Conservation (phyloP, 2,329 filamentous ascomycete genomes). For the Aspergillus novoparasiticus region DNA sequence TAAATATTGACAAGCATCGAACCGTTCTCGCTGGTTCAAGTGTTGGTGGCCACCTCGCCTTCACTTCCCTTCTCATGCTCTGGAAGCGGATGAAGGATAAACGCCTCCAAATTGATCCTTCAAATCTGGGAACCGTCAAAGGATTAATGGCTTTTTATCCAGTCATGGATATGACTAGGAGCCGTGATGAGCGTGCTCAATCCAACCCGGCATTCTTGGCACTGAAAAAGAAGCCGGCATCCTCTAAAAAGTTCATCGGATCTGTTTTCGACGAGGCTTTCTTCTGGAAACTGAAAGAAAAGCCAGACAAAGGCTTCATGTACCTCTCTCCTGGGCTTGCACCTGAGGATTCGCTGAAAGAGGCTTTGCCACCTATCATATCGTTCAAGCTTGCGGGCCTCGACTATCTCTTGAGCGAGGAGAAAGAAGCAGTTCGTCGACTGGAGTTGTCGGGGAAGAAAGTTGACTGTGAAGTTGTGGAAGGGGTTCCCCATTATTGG, state of each 20-base stretch:
- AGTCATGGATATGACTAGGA: conserved; percentile 1
- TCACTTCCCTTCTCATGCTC: neutral
- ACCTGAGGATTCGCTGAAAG: neutral
- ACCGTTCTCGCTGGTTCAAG: neutral
- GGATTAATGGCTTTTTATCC: neutral
- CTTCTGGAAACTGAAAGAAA: neutral
- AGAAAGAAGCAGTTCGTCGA: neutral
- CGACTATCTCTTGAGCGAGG: neutral
- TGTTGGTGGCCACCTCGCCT: neutral
- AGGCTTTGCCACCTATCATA: neutral
- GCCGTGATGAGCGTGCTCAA: neutral
- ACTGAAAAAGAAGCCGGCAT: neutral
- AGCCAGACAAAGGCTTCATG: neutral
- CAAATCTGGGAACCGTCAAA: neutral
- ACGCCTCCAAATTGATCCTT: neutral
- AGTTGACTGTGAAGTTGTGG: neutral
- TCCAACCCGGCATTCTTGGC: neutral
- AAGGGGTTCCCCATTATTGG: neutral
- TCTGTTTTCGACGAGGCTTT: neutral
- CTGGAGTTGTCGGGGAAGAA: neutral
- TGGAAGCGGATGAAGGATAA: neutral
- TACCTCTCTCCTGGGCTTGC: neutral
- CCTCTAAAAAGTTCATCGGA: neutral
- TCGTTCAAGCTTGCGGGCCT: neutral
- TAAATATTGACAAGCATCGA: neutral